A percentile compares a stretch with the other conserved stretches of the same genome.
phyloP scores from a whole-genome alignment of 805 yeast species.

The Candida sphagnicola region DNA sequence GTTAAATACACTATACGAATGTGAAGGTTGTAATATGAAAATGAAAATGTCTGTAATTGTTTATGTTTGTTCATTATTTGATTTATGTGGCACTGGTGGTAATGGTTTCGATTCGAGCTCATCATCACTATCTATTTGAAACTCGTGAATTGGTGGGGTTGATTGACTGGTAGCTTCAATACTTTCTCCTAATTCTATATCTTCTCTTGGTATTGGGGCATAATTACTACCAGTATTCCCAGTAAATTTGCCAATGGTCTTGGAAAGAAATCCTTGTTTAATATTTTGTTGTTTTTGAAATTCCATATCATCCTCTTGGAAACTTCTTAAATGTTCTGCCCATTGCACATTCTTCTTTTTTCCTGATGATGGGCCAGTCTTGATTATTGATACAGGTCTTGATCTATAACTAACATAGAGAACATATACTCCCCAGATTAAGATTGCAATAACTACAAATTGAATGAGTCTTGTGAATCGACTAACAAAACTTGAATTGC shows the following conservation, averaged over 20 bases:
- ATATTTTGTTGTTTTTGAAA: slow-evolving; percentile 13
- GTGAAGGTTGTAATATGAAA: too few species aligned
- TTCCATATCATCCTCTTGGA: slow-evolving; percentile 27
- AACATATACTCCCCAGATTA: slow-evolving; percentile 39
- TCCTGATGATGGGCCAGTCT: slow-evolving; percentile 24
- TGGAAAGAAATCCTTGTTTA: slow-evolving; percentile 34
- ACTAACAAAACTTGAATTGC: slow-evolving; percentile 4
- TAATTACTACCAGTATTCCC: slow-evolving; percentile 19
- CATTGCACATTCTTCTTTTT: slow-evolving; percentile 44
- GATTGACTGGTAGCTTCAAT: slow-evolving; percentile 8
- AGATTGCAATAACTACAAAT: slow-evolving; percentile 31
- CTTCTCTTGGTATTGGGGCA: slow-evolving; percentile 25
- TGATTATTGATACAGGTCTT: slow-evolving; percentile 40
- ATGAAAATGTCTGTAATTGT: too few species aligned
- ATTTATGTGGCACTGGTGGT: slow-evolving; percentile 2
- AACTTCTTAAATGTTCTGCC: slow-evolving; percentile 40
- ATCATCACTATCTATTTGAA: slow-evolving; percentile 48
- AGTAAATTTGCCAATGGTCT: slow-evolving; percentile 29
- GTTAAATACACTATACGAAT: too few species aligned
- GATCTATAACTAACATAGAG: slow-evolving; percentile 34
- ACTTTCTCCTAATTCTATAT: slow-evolving; percentile 41
- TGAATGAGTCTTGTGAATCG: slow-evolving; percentile 37
- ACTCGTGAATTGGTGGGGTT: slow-evolving; percentile 28
- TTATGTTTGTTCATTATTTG: too few species aligned
- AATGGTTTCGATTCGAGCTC: slow-evolving; percentile 21